Evolutionary conservation across 495 filamentous ascomycete genomes (phyloP), one percentile per base, ranked within the genome.

Genomic region (Trypethelium eluteriae): DNA sequence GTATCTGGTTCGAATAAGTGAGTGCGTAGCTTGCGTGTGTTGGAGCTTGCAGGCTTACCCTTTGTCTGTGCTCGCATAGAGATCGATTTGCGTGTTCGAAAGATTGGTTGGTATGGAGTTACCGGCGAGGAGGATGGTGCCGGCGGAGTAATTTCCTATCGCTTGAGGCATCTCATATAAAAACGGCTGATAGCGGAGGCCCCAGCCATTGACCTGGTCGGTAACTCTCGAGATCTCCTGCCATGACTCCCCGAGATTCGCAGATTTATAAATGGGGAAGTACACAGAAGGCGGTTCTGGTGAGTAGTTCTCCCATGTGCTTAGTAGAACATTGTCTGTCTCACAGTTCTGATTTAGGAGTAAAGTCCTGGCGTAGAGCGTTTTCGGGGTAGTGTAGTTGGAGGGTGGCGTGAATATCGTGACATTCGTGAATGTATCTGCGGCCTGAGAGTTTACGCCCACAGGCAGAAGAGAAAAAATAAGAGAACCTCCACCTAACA

Each of bases 111-210:
- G 85, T 67, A 87, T 87, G 57, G 81, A 83, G 65, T 84, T 88
- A 2, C 87, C 88, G 2, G 86, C 79, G 2, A 84, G 72, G 16
- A 91, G 76, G 39, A 91, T 70, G 0, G 86, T 88, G 3, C 88
- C 88, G 0, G 80, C 77, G 16, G 76, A 67, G 70, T 81, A 88
- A 7, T 77, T 75, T 6, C 83, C 88, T 41, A 91, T 74, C 2
- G 72, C 67, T 68, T 82, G 76, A 0, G 82, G 80, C 3, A 90
- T 79, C 68, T 83, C 81, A 62, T 86, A 85, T 1, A 91, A 78
- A 70, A 84, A 84, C 0, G 88, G 88, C 72, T 91, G 88, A 64
- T 88, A 88, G 3, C 84, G 79, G 67, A 90, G 68, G 10, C 88
- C 88, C 72, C 81, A 84, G 53, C 81, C 81, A 68, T 89, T 88